Base-by-base conservation (phyloP, 495 filamentous ascomycete genomes). In the Sordaria brevicollis region DNA sequence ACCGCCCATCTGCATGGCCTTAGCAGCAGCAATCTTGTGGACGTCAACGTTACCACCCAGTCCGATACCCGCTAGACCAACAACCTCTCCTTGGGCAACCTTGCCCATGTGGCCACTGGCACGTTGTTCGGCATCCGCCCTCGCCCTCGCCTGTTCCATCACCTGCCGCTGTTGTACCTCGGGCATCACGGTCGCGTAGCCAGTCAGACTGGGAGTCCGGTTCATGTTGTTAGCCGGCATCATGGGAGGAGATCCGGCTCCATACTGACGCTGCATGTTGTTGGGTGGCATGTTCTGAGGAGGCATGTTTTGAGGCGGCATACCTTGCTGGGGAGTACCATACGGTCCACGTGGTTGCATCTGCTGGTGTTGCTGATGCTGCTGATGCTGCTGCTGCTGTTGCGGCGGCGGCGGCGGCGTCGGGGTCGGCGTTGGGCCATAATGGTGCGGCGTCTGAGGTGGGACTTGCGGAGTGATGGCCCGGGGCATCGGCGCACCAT, bases 91-190 rank as follows among this genome's bases (percentile, higher is more conserved):
- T 70, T 75, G 73, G 35, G 77, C 68, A 0, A 78, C 75, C 68
- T 78, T 79, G 67, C 76, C 73, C 73, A 76, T 79, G 69, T 78
- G 76, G 5, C 77, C 76, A 54, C 70, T 76, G 5, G 76, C 81
- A 29, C 69, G 75, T 67, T 80, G 79, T 54, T 79, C 79, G 1
- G 80, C 81, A 65, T 80, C 79, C 34, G 81, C 80, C 3, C 82
- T 74, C 19, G 83, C 83, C 37, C 80, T 76, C 11, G 82, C 82
- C 73, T 84, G 83, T 37, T 84, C 79, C 81, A 84, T 76, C 1
- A 81, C 73, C 67, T 76, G 77, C 13, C 77, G 75, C 67, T 81
- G 80, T 49, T 80, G 78, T 11, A 74, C 72, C 36, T 78, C 74
- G 4, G 76, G 75, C 77, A 81, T 80, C 38, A 81, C 78, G 2